A percentile compares a stretch with the other conserved stretches of the same genome.
Conservation (phyloP, 306 rosid genomes). For the Psophocarpus tetragonolobus region DNA sequence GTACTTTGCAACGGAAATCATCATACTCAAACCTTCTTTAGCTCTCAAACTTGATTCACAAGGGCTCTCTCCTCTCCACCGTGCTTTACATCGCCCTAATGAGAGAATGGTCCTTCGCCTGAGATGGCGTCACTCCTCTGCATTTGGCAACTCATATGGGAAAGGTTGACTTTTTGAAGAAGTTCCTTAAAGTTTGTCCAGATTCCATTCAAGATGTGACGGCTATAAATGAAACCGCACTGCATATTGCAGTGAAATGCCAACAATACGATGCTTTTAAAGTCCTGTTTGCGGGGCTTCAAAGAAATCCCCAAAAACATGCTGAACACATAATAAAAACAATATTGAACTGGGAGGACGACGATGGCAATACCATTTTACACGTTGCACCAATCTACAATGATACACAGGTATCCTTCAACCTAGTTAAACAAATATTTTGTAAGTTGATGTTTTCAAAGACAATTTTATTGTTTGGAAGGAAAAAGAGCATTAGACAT, state of each 20-base stretch:
- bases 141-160: neutral
- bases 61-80: constrained; percentile 29
- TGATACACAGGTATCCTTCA: neutral
- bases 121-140: neutral
- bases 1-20: constrained; percentile 32
- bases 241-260: constrained; percentile 35
- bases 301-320: neutral
- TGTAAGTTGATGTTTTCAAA: no score
- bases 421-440: no score
- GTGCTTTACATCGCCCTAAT: neutral
- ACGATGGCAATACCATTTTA: neutral
- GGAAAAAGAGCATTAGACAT: no score
- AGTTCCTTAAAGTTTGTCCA: constrained; percentile 35
- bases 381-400: neutral
- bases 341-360: no score
- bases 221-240: constrained; percentile 34
- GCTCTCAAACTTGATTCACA: constrained; percentile 31
- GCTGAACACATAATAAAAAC: no score
- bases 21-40: constrained; percentile 42
- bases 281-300: constrained; percentile 29
- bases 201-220: neutral
- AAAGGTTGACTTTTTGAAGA: neutral
- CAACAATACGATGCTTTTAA: neutral
- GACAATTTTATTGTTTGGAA: no score
- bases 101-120: neutral